Base-by-base conservation (phyloP, 345 rosid genomes). In the Salix arbutifolia region DNA sequence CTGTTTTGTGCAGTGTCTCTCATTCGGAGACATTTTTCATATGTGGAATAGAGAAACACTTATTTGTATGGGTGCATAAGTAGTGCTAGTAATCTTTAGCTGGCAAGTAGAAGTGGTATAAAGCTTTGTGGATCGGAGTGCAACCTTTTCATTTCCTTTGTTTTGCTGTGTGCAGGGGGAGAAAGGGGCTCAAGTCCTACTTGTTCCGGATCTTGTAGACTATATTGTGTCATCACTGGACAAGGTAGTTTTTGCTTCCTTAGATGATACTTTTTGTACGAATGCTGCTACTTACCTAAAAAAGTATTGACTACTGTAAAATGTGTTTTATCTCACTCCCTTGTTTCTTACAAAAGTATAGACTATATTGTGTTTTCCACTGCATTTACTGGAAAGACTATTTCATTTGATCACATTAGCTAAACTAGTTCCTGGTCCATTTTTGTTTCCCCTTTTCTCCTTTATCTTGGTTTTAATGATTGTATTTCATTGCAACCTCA, bases 201-300 rank as follows among this genome's bases (percentile, higher is more conserved):
- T 93, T 80, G 92, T 91, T 90, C 96, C 98, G 1, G 96, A 96
- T 79, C 93, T 96, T 74, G 92, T 80, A 33, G 97, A 96, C 79
- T 91, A 85, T 85, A n/a, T 96, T 71, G 79, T 89, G 72, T 76
- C 92, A 7, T 82, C 98, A 26, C 84, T 96, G 67, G 93, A 90
- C 88, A 93, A 93, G 97, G 99, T 93, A 4, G 21, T 28, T 30
- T 21, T n/a, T 66, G 52, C 65, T 83, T 71, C 35, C 67, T 60
- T 60, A 67, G 61, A 3, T 8, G 28, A 70, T 74, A 35, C 53
- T 75, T 67, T 68, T 19, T 23, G 40, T 28, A 9, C 28, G 23
- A 4, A 50, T 53, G 26, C 19, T 62, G 71, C 17, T 14, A 12
- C 38, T 31, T 46, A 42, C 64, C 23, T 37, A 30, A n/a, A 37